A percentile compares a stretch with the other conserved stretches of the same genome.
phyloP scores from a whole-genome alignment of 2,329 filamentous ascomycete species.

The Aspergillus japonicus region DNA sequence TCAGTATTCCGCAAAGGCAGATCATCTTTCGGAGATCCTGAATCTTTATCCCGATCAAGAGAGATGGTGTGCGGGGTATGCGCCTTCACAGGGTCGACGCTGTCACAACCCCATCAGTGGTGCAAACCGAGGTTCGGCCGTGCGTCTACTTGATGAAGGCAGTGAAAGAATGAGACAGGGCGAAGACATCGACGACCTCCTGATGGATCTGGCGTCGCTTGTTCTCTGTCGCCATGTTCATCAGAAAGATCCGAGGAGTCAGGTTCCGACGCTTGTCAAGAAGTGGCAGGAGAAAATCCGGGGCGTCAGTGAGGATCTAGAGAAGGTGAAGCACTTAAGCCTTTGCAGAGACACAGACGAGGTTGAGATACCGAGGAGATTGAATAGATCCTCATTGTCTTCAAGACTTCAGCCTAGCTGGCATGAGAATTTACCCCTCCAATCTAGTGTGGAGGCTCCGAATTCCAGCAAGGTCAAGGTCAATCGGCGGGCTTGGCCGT shows the following conservation, averaged over 20 bases:
- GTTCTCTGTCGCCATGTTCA: slow-evolving; percentile 23
- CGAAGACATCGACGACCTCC: slow-evolving; percentile 11
- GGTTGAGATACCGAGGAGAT: background rate
- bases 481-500: background rate
- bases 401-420: background rate
- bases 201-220: slow-evolving; percentile 23
- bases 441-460: background rate
- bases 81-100: slow-evolving; percentile 16
- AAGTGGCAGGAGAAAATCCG: slow-evolving; percentile 14
- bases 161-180: slow-evolving; percentile 15
- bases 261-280: slow-evolving; percentile 13
- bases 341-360: background rate
- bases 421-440: background rate
- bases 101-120: slow-evolving; percentile 17
- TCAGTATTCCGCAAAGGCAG: background rate
- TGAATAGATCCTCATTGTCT: no score
- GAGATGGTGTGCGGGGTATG: slow-evolving; percentile 20
- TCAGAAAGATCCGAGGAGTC: slow-evolving; percentile 8
- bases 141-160: slow-evolving; percentile 16
- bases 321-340: background rate
- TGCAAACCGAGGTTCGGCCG: slow-evolving; percentile 12
- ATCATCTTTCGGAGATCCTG: slow-evolving; percentile 20
- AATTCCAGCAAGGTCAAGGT: background rate
- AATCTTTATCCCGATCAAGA: slow-evolving; percentile 19
- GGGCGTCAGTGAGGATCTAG: background rate